phyloP scores from a whole-genome alignment of 192 early-diverging fungal genomes.

The Glomus cerebriforme region DNA sequence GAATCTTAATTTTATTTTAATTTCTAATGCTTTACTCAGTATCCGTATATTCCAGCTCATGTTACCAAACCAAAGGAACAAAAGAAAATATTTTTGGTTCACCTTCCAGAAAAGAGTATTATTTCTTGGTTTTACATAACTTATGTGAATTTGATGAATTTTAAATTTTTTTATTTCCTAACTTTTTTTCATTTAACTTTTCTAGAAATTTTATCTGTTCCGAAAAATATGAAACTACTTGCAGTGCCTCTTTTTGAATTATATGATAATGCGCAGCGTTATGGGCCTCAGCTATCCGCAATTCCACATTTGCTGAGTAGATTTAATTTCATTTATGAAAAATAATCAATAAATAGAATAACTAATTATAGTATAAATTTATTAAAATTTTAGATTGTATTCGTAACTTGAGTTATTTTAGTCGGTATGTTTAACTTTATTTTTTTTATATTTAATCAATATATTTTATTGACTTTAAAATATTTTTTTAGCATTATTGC shows the following conservation, averaged over 20 bases:
- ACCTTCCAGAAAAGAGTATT: conserved; percentile 71
- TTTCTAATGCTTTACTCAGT: conserved; percentile 45
- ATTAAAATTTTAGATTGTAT: neutral
- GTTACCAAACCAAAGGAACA: conserved; percentile 78
- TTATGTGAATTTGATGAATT: neutral
- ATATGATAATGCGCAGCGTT: conserved; percentile 75
- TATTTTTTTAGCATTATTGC: no score
- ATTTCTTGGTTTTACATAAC: neutral
- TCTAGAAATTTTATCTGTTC: conserved; percentile 67
- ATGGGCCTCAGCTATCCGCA: conserved; percentile 68
- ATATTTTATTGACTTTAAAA: no score
- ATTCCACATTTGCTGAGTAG: conserved; percentile 67
- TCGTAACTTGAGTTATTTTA: no score
- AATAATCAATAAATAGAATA: conserved; percentile 26
- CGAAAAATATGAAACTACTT: conserved; percentile 76
- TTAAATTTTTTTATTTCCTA: neutral
- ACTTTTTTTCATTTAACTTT: neutral
- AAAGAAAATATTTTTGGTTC: conserved; percentile 72
- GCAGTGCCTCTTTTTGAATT: conserved; percentile 82
- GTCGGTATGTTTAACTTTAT: no score
- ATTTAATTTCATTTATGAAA: conserved; percentile 47
- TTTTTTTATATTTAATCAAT: no score
- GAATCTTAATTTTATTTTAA: neutral
- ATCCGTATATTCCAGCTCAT: conserved; percentile 79
- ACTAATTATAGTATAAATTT: neutral